These are phyloP conservation scores for Suillus bovinus DNA, from an alignment of 768 basidiomycete species.

Conservation along the genomic window DNA sequence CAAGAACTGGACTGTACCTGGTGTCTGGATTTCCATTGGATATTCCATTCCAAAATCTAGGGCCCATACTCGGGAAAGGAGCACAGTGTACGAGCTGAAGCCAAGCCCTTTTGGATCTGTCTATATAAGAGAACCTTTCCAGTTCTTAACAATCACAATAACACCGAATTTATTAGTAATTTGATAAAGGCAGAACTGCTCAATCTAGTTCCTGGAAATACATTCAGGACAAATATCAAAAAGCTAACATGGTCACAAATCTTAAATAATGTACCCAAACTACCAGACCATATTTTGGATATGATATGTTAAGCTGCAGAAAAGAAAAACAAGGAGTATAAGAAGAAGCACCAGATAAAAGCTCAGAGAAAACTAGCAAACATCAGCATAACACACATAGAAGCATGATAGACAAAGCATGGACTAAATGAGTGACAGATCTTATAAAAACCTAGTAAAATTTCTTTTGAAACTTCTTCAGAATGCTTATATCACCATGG, in stretches of 20 bases:
- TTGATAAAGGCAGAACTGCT: not conserved
- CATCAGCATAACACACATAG: not conserved
- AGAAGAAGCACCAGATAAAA: not conserved
- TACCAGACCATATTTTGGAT: not conserved
- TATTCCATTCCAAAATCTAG: too few relatives aligned
- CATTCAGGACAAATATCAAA: not conserved
- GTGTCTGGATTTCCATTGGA: too few relatives aligned
- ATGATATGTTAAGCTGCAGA: not conserved
- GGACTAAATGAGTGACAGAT: too few relatives aligned
- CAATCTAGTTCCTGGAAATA: not conserved
- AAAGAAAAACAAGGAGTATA: not conserved
- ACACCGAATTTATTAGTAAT: not conserved
- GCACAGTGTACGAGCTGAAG: too few relatives aligned
- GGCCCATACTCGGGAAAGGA: too few relatives aligned
- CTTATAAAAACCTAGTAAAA: too few relatives aligned
- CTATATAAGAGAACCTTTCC: too few relatives aligned
- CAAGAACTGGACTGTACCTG: too few relatives aligned
- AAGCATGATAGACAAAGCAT: not conserved
- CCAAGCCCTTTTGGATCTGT: too few relatives aligned
- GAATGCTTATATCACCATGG: too few relatives aligned
- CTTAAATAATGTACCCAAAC: not conserved
- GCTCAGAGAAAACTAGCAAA: not conserved
- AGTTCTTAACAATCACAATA: too few relatives aligned
- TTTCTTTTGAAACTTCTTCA: too few relatives aligned
- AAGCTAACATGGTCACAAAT: not conserved